Evolutionary conservation across 306 rosid genomes (phyloP).

Genomic region (Castanea mollissima): DNA sequence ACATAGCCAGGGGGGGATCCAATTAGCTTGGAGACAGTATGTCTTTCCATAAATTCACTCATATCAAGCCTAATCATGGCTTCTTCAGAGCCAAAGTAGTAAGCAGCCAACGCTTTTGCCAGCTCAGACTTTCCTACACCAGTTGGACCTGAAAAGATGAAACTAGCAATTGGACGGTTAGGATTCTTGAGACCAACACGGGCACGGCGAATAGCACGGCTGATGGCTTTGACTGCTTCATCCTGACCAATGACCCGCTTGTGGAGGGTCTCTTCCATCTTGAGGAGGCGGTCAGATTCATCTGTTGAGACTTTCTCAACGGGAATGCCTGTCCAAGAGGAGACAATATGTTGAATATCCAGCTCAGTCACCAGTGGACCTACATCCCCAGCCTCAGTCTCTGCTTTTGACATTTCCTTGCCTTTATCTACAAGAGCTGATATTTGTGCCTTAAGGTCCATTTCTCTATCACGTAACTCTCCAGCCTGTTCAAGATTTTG

Average conservation of each 20-base stretch:
- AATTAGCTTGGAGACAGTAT: conserved; percentile 88
- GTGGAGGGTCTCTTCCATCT: conserved; percentile 96
- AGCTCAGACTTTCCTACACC: conserved; percentile 98
- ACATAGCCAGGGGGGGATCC: conserved; percentile 99
- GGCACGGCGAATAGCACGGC: conserved; percentile 91
- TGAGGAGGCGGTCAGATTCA: conserved; percentile 94
- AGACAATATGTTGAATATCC: conserved; percentile 86
- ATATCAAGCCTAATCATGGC: conserved; percentile 97
- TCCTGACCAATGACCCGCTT: conserved; percentile 86
- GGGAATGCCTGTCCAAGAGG: conserved; percentile 96
- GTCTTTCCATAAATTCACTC: conserved; percentile 99
- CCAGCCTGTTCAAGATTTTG: conserved; percentile 66
- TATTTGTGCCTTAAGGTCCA: conserved; percentile 90
- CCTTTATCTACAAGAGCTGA: conserved; percentile 77
- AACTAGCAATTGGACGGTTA: conserved; percentile 93
- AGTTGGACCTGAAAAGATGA: conserved; percentile 96
- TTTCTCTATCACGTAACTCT: conserved; percentile 87
- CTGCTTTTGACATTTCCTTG: conserved; percentile 96
- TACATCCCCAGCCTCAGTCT: conserved; percentile 87
- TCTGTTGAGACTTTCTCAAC: conserved; percentile 93
- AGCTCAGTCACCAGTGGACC: conserved; percentile 86
- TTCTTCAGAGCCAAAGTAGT: conserved; percentile 94
- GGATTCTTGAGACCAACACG: conserved; percentile 96
- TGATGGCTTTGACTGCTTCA: conserved; percentile 93
- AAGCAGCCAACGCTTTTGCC: conserved; percentile 86